These are phyloP conservation scores for Peronospora farinosa DNA, from an alignment of 352 stramenopile genomes.

Conservation along the genomic window DNA sequence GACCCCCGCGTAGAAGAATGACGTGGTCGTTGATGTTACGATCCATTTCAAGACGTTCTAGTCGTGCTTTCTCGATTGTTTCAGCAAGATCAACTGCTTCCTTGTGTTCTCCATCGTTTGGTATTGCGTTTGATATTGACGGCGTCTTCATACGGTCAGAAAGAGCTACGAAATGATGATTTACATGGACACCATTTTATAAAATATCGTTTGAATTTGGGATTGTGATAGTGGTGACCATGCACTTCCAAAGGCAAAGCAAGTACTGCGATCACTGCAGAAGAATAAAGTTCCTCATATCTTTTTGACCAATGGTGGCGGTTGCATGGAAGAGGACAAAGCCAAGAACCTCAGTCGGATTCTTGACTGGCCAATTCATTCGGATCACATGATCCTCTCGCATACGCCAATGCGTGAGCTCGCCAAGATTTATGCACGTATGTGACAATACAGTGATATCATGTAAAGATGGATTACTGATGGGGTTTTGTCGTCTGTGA, in stretches of 20 bases:
- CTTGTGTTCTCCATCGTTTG: constrained; percentile 36
- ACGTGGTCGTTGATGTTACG: constrained; percentile 13
- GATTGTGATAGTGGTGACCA: constrained; percentile 41
- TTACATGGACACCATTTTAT: not conserved
- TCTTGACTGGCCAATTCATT: constrained; percentile 58
- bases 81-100: not conserved
- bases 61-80: constrained; percentile 12
- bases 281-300: constrained; percentile 72
- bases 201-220: not conserved
- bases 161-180: not conserved
- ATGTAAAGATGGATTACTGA: not conserved
- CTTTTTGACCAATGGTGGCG: constrained; percentile 87
- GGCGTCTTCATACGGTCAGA: constrained; percentile 82
- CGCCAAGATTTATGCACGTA: constrained; percentile 49
- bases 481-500: not conserved
- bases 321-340: constrained; percentile 83
- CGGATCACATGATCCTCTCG: constrained; percentile 76
- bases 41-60: constrained; percentile 4
- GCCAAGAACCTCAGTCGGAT: constrained; percentile 61
- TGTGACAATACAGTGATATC: not conserved
- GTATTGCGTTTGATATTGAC: constrained; percentile 89
- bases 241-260: constrained; percentile 59
- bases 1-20: no score
- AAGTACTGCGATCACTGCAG: constrained; percentile 60
- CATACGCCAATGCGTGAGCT: constrained; percentile 87